phyloP scores from a whole-genome alignment of 2,329 filamentous ascomycete species.

The Zasmidium angulare region DNA sequence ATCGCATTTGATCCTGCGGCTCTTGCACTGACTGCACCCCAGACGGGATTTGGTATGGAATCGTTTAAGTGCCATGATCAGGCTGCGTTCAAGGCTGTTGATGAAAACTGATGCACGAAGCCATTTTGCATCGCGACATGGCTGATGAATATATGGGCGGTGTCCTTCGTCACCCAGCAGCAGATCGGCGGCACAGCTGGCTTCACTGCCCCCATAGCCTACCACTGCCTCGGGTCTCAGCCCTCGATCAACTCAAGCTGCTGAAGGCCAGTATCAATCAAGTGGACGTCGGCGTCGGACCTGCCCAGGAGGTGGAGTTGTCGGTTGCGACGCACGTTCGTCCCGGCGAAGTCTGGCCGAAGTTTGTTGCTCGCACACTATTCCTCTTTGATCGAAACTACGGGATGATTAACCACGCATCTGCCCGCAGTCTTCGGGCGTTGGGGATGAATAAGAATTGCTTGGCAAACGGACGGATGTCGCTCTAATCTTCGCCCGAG shows the following conservation, averaged over 20 bases:
- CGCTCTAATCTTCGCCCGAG: neutral
- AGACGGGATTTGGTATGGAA: slow-evolving; percentile 29
- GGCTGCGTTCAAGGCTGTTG: neutral
- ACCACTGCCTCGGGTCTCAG: neutral
- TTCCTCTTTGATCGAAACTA: neutral
- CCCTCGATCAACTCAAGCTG: neutral
- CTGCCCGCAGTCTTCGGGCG: neutral
- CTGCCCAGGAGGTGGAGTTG: neutral
- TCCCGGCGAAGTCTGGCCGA: neutral
- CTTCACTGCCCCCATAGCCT: neutral
- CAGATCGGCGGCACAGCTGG: neutral
- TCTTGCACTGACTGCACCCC: slow-evolving; percentile 31
- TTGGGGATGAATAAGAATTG: neutral
- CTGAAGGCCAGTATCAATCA: neutral
- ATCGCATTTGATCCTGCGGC: slow-evolving; percentile 28
- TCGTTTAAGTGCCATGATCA: neutral
- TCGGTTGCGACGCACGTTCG: neutral
- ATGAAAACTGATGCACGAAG: neutral
- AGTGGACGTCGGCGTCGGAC: neutral
- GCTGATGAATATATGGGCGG: neutral
- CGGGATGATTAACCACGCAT: neutral
- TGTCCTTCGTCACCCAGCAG: neutral
- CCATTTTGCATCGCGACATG: neutral
- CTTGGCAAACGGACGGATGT: neutral
- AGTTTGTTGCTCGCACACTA: neutral